phyloP scores from a whole-genome alignment of 2,329 filamentous ascomycete species.

The Beauveria varroae region DNA sequence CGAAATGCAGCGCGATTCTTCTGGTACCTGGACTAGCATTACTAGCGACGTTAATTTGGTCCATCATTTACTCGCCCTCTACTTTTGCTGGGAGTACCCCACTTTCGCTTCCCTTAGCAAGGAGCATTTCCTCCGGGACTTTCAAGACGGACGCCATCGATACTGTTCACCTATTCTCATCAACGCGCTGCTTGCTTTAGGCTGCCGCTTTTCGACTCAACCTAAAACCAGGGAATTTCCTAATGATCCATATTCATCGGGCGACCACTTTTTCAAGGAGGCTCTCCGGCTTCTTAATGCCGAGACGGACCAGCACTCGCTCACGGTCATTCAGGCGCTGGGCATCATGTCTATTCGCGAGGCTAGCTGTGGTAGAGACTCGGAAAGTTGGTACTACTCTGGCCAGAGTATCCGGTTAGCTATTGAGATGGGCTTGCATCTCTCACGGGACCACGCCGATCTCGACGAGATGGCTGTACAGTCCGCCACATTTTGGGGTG shows the following conservation, averaged over 20 bases:
- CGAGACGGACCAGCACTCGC: slow-evolving; percentile 49
- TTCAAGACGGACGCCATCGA: slow-evolving; percentile 49
- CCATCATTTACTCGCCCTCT: slow-evolving; percentile 56
- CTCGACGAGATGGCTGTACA: slow-evolving; percentile 52
- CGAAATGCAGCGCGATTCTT: slow-evolving; percentile 32
- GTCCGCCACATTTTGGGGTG: slow-evolving; percentile 54
- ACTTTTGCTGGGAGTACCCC: slow-evolving; percentile 71
- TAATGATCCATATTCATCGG: slow-evolving; percentile 55
- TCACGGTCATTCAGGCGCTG: slow-evolving; percentile 68
- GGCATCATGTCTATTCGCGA: slow-evolving; percentile 71
- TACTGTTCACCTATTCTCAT: slow-evolving; percentile 63
- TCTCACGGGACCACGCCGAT: slow-evolving; percentile 39
- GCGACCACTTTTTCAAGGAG: slow-evolving; percentile 69
- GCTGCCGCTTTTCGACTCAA: slow-evolving; percentile 61
- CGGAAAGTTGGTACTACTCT: slow-evolving; percentile 64
- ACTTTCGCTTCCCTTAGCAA: slow-evolving; percentile 67
- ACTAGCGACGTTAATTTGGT: slow-evolving; percentile 52
- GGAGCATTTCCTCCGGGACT: slow-evolving; percentile 62
- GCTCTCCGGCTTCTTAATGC: slow-evolving; percentile 52
- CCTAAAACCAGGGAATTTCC: slow-evolving; percentile 56
- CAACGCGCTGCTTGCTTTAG: slow-evolving; percentile 57
- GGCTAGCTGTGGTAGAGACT: slow-evolving; percentile 64
- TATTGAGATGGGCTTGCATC: slow-evolving; percentile 63
- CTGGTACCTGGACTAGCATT: slow-evolving; percentile 52
- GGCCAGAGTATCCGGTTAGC: slow-evolving; percentile 66